Evolutionary conservation across 495 filamentous ascomycete species (phyloP).

Genomic region (Talaromyces ruber): DNA sequence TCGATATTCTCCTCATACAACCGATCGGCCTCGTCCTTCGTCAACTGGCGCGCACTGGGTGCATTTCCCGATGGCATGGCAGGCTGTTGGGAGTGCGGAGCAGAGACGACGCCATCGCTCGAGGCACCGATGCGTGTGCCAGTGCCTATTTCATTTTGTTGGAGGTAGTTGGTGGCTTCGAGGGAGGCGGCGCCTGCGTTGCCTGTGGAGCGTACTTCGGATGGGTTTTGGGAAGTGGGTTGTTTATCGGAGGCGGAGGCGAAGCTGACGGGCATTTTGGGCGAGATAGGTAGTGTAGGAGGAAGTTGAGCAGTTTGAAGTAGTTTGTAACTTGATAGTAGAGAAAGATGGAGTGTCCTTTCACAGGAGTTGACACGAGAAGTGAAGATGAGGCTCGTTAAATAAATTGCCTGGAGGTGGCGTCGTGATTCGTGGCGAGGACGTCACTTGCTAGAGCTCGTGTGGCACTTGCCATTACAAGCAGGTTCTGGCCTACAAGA

Average conservation of each 20-base stretch:
- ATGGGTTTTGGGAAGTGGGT: constrained; percentile 3
- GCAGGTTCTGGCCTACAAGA: too few relatives aligned
- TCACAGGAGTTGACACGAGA: background rate
- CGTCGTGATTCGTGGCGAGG: background rate
- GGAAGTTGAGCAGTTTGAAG: background rate
- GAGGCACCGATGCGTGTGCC: constrained; percentile 9
- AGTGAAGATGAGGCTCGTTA: background rate
- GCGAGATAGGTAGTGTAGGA: background rate
- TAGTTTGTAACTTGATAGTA: background rate
- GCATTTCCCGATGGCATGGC: constrained; percentile 8
- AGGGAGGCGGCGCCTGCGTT: constrained; percentile 12
- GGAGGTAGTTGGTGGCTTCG: constrained; percentile 8
- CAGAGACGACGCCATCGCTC: constrained; percentile 8
- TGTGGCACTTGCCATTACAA: too few relatives aligned
- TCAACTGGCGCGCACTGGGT: constrained; percentile 21
- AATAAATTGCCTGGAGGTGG: background rate
- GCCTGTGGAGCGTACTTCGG: constrained; percentile 2
- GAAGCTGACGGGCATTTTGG: constrained; percentile 24
- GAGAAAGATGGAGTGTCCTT: background rate
- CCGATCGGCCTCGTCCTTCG: constrained; percentile 47
- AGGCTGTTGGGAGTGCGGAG: constrained; percentile 9
- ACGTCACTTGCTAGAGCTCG: background rate
- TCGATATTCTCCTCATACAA: constrained; percentile 65
- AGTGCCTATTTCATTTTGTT: constrained; percentile 6
- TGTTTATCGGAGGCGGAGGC: constrained; percentile 11